Evolutionary conservation across 1,284 basidiomycete species (phyloP), one percentile per base, ranked within the genome.

Genomic region (Wolfiporia cocos): DNA sequence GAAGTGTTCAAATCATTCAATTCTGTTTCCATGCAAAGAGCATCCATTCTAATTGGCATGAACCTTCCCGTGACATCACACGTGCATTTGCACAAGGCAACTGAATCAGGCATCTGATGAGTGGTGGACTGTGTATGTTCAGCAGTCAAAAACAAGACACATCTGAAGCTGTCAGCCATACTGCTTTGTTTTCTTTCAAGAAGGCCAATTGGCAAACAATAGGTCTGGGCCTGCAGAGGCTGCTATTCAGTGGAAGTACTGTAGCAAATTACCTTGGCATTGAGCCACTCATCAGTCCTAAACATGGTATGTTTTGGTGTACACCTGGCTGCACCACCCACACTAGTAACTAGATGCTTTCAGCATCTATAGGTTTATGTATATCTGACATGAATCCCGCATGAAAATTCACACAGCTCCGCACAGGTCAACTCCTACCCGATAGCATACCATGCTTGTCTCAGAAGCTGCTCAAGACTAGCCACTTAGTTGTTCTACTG

Each of bases 1-100:
- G 70, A 74, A 39, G 55, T 44, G 0, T 74, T 73, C 46, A 69
- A 74, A 48, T 71, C 65, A 0, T 73, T 61, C 57, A 74, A 74
- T 54, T 61, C 63, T 2, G 56, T 74, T 70, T 74, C 6, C 59
- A 66, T 0, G 42, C 54, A 0, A 55, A 55, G 14, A 71, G 70
- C 47, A 51, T 74, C 2, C 62, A 69, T 29, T 63, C 59, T 1
- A 75, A 74, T 48, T 55, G 63, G 2, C 68, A 67, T 14, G 66
- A 71, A 0, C 70, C 68, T 0, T 68, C 65, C 0, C 50, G 54
- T 0, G 70, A 73, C 43, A 71, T 73, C 40, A 67, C 64, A 1
- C 18, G 39, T 3, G 54, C 52, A 2, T 64, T 71, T 46, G 63
- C 61, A 2, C 56, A 60, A 28, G 46, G 46, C 0, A 65, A 66